Evolutionary conservation across 352 stramenopile species (phyloP).

Genomic region (Globisporangium camurandrum): DNA sequence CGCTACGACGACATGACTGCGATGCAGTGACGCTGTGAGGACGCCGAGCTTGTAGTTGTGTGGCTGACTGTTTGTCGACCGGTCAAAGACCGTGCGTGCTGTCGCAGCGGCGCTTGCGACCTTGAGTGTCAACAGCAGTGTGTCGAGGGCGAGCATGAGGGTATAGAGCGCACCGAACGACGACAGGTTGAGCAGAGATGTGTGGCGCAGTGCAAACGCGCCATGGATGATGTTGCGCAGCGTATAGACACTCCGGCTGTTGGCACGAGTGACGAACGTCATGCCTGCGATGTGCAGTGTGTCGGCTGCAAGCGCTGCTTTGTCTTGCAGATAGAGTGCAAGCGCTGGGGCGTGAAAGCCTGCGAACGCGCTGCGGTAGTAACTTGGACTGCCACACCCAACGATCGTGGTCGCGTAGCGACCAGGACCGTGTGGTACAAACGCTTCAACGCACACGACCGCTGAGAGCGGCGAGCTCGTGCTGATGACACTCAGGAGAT

Average conservation of each 20-base stretch:
- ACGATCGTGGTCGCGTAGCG: constrained; percentile 16
- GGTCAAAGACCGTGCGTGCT: neutral
- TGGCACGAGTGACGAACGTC: constrained; percentile 21
- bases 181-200: constrained; percentile 26
- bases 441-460: constrained; percentile 37
- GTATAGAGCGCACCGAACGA: constrained; percentile 34
- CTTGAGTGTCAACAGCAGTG: constrained; percentile 24
- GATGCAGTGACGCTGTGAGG: constrained; percentile 4
- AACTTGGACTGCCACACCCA: constrained; percentile 25
- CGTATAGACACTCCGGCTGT: constrained; percentile 7
- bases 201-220: constrained; percentile 15
- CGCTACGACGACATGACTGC: constrained; percentile 10
- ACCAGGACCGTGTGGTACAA: constrained; percentile 13
- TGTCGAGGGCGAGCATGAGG: constrained; percentile 26
- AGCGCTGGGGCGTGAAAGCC: constrained; percentile 10
- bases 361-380: constrained; percentile 23
- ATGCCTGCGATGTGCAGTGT: constrained; percentile 20
- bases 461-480: constrained; percentile 25
- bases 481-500: constrained; percentile 39
- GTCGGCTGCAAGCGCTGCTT: constrained; percentile 18
- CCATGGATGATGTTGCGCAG: neutral
- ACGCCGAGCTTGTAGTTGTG: constrained; percentile 4
- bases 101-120: constrained; percentile 7
- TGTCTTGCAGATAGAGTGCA: constrained; percentile 12
- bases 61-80: neutral